These are phyloP conservation scores for Irpex sp. DNA, from an alignment of 1,284 basidiomycete species.

Conservation along the genomic window DNA sequence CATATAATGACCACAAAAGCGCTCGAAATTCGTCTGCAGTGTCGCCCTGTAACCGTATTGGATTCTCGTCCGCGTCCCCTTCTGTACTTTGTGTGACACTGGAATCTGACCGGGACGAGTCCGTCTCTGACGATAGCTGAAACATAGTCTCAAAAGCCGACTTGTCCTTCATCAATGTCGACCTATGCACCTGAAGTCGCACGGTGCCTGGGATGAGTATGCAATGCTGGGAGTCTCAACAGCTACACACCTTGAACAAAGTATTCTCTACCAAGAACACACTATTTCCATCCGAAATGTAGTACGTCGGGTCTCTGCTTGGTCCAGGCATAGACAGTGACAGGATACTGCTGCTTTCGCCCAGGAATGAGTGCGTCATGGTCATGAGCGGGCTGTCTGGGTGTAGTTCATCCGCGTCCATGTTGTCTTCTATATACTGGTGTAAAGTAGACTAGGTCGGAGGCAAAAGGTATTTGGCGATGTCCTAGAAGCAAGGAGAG, in stretches of 20 bases:
- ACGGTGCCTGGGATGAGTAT: not conserved
- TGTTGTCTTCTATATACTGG: constrained; percentile 3
- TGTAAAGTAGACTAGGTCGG: not conserved
- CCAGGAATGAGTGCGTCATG: constrained; percentile 30
- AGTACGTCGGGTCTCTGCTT: constrained; percentile 35
- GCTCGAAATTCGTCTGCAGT: constrained; percentile 33
- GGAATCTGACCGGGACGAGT: constrained; percentile 29
- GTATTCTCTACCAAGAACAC: constrained; percentile 54
- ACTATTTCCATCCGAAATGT: constrained; percentile 59
- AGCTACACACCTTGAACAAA: constrained; percentile 55
- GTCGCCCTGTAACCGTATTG: constrained; percentile 34
- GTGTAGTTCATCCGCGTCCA: constrained; percentile 25
- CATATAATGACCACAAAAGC: constrained; percentile 33
- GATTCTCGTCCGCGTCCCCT: constrained; percentile 32
- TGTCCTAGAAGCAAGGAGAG: not conserved
- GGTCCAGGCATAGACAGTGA: constrained; percentile 31
- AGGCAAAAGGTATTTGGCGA: not conserved
- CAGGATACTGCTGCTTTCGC: constrained; percentile 26
- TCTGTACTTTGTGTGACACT: constrained; percentile 28
- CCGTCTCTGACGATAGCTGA: constrained; percentile 30
- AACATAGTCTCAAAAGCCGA: constrained; percentile 36
- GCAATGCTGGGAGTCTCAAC: not conserved
- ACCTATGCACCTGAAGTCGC: constrained; percentile 26
- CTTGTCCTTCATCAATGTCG: constrained; percentile 30
- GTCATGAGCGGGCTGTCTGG: constrained; percentile 31